A percentile compares a stretch with the other conserved stretches of the same genome.
Evolutionary conservation across 768 basidiomycete species (phyloP).

Genomic region (Amanita rimosa): DNA sequence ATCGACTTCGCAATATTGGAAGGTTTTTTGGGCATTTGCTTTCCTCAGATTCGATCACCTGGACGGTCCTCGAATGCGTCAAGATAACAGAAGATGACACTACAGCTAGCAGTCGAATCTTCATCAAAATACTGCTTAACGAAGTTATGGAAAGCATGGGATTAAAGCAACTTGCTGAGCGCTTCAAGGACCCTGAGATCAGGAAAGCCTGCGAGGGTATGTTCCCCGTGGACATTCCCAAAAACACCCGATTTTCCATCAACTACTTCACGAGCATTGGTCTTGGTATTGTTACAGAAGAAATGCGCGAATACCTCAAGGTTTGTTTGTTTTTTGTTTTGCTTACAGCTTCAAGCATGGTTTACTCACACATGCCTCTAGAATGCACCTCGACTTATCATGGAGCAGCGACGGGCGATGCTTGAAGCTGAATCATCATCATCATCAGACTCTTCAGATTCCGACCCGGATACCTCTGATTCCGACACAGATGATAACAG

Average conservation of each 20-base stretch:
- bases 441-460: conserved; percentile 25
- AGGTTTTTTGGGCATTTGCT: conserved; percentile 93
- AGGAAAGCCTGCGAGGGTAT: conserved; percentile 62
- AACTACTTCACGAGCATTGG: conserved; percentile 98
- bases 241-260: conserved; percentile 93
- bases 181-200: conserved; percentile 85
- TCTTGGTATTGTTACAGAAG: conserved; percentile 82
- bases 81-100: conserved; percentile 98
- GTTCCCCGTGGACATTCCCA: conserved; percentile 96
- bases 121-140: conserved; percentile 91
- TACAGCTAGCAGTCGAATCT: conserved; percentile 91
- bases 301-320: conserved; percentile 94
- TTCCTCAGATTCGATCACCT: conserved; percentile 79
- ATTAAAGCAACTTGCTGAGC: conserved; percentile 70
- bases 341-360: background rate
- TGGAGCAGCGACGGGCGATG: conserved; percentile 89
- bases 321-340: conserved; percentile 27
- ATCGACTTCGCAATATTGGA: conserved; percentile 93
- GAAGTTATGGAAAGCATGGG: conserved; percentile 96
- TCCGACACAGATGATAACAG: conserved; percentile 20
- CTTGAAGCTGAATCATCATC: conserved; percentile 55
- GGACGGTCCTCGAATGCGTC: conserved; percentile 75
- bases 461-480: conserved; percentile 28
- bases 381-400: conserved; percentile 88
- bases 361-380: conserved; percentile 15